A percentile compares a stretch with the other conserved stretches of the same genome.
These are phyloP conservation scores for Jacaranda copaia DNA, from an alignment of 257 asterid species.

Conservation along the genomic window DNA sequence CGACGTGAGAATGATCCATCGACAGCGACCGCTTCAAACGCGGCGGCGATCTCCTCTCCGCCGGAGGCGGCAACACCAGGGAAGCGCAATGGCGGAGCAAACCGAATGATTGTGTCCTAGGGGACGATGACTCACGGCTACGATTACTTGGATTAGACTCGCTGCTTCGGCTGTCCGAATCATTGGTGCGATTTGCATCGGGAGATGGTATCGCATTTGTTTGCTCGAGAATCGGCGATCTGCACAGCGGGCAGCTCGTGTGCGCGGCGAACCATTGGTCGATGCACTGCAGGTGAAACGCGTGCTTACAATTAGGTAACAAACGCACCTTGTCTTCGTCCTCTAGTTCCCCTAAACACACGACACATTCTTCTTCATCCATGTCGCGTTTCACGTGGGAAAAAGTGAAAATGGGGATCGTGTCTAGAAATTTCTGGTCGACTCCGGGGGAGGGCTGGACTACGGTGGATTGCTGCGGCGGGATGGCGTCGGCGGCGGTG, in stretches of 20 bases:
- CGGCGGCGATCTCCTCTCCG: conserved; percentile 32
- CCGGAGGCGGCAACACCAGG: conserved; percentile 36
- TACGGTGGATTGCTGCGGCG: neutral
- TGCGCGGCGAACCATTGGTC: conserved; percentile 70
- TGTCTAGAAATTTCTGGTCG: conserved; percentile 48
- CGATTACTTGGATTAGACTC: neutral
- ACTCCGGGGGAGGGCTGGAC: conserved; percentile 41
- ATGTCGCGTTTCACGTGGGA: conserved; percentile 26
- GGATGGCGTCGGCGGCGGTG: neutral
- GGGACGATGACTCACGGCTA: neutral
- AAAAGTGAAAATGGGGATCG: conserved; percentile 55
- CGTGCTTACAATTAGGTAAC: conserved; percentile 67
- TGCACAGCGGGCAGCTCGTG: conserved; percentile 66
- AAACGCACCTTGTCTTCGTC: conserved; percentile 64
- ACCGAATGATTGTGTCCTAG: conserved; percentile 25
- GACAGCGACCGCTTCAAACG: conserved; percentile 67
- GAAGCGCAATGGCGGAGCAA: conserved; percentile 48
- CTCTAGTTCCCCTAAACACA: conserved; percentile 67
- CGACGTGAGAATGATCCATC: conserved; percentile 48
- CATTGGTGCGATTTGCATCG: neutral
- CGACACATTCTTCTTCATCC: conserved; percentile 62
- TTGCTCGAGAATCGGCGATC: conserved; percentile 44
- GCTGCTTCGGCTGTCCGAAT: conserved; percentile 17
- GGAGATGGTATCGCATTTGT: neutral
- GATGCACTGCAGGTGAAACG: conserved; percentile 68